Conservation (phyloP, 2,329 filamentous ascomycete species). For the Beauveria pseudobassiana region DNA sequence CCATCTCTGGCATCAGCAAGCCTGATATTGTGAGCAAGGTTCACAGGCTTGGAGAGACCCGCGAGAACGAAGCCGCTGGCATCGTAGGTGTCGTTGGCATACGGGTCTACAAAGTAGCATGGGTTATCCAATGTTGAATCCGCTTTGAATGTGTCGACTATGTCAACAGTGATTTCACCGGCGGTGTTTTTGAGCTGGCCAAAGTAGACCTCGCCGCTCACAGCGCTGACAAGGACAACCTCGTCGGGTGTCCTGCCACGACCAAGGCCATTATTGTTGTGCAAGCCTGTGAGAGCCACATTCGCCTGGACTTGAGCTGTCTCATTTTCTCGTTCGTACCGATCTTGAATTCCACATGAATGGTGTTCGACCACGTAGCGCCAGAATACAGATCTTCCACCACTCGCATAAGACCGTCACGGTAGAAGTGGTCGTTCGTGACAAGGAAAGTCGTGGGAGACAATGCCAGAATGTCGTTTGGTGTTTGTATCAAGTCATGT, state of each 20-base stretch:
- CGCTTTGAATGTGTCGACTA: conserved; percentile 36
- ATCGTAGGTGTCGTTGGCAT: conserved; percentile 33
- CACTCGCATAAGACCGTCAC: conserved; percentile 35
- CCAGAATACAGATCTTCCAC: conserved; percentile 38
- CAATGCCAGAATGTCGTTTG: conserved; percentile 49
- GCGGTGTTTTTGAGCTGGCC: conserved; percentile 20
- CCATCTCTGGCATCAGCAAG: conserved; percentile 32
- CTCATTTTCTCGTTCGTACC: conserved; percentile 18
- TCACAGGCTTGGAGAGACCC: conserved; percentile 35
- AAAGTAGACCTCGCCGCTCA: conserved; percentile 40
- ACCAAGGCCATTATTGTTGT: conserved; percentile 50
- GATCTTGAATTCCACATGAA: conserved; percentile 34
- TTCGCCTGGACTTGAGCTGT: conserved; percentile 31
- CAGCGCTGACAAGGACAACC: conserved; percentile 35
- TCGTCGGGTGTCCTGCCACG: conserved; percentile 36
- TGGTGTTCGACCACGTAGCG: conserved; percentile 41
- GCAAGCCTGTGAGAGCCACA: conserved; percentile 36
- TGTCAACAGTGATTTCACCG: conserved; percentile 14
- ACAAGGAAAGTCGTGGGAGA: conserved; percentile 44
- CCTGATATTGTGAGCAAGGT: conserved; percentile 26
- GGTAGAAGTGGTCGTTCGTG: conserved; percentile 53
- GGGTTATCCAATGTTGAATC: conserved; percentile 49
- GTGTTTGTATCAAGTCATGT: conserved; percentile 46
- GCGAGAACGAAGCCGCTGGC: conserved; percentile 46
- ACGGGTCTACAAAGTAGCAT: conserved; percentile 48